Evolutionary conservation across 2,329 filamentous ascomycete species (phyloP), one percentile per base, ranked within the genome.

Genomic region (Talaromyces rugulosus): DNA sequence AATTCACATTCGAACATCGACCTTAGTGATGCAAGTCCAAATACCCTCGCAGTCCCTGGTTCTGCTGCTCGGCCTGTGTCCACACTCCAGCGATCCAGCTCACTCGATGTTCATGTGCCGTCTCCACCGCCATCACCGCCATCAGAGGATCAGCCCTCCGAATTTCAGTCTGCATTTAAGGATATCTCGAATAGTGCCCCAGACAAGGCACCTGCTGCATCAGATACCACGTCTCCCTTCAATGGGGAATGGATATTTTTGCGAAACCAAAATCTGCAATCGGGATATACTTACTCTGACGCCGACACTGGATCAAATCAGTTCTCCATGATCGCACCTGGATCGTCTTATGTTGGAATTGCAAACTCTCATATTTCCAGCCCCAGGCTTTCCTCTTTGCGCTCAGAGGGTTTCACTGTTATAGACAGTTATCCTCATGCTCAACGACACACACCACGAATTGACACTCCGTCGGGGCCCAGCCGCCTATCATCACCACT

Each of bases 51-150:
- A 27, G 23, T 23, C 8, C 50, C 27, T 53, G 7, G 18, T 23
- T 53, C 27, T 53, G 27, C 18, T 16, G 16, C 14, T 12, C 50
- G 18, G 7, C 50, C 30, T 53, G 50, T 53, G 7, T 53, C 30
- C 50, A 28, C 50, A 16, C n/a, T 56, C 1, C 18, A 54, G n/a
- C 61, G 61, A 27, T 62, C 61, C 31, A 62, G 42, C 52, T 62
- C 61, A 30, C 57, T 62, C 5, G 61, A 62, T 18, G 61, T 62
- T 2, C 61, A 62, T 33, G 57, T 53, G 31, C 28, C 52, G 16
- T 62, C 61, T 36, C 56, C 61, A n/a, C 30, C 28, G 18, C 52
- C 51, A 23, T 18, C 61, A n/a, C 30, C 28, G 28, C 52, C 51
- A 30, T 18, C n/a, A 34, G 57, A 56, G 8, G 51, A 56, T 6